Evolutionary conservation across 2,329 filamentous ascomycete species (phyloP).

Genomic region (Pseudocercospora vitis): DNA sequence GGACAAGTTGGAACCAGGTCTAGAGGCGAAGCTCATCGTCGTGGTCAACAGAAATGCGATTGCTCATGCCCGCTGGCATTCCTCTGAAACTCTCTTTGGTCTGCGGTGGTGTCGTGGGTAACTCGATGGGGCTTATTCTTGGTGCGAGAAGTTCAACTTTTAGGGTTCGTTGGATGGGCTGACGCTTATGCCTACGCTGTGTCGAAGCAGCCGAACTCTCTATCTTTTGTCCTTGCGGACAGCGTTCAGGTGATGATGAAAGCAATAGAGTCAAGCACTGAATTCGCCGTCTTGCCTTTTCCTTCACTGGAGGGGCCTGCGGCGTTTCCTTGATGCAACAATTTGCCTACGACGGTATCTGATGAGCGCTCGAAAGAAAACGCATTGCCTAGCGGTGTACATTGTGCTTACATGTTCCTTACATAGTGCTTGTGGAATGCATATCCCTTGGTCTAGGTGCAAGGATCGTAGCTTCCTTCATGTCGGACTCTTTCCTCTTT

Average conservation of each 20-base stretch:
- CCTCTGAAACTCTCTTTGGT: constrained; percentile 26
- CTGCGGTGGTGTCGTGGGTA: constrained; percentile 57
- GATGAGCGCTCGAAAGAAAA: no score
- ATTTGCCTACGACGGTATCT: constrained; percentile 40
- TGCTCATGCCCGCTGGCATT: constrained; percentile 52
- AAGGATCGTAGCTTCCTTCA: no score
- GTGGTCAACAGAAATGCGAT: constrained; percentile 98
- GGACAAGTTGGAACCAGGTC: constrained; percentile 47
- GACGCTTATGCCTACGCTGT: constrained; percentile 52
- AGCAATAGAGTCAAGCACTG: constrained; percentile 99
- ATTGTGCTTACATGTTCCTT: no score
- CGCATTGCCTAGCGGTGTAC: no score
- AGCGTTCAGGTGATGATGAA: constrained; percentile 79
- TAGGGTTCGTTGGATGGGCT: constrained; percentile 45
- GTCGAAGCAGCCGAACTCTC: constrained; percentile 67
- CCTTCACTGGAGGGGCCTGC: constrained; percentile 46
- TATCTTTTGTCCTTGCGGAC: constrained; percentile 28
- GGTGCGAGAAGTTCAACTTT: constrained; percentile 78
- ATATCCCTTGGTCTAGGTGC: no score
- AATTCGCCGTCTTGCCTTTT: constrained; percentile 51
- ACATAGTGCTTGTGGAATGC: no score
- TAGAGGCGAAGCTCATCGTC: constrained; percentile 73
- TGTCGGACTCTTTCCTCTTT: no score
- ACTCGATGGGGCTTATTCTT: constrained; percentile 99
- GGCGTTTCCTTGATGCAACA: constrained; percentile 36